Base-by-base conservation (phyloP, 805 yeast species). In the Ogataea minuta region DNA sequence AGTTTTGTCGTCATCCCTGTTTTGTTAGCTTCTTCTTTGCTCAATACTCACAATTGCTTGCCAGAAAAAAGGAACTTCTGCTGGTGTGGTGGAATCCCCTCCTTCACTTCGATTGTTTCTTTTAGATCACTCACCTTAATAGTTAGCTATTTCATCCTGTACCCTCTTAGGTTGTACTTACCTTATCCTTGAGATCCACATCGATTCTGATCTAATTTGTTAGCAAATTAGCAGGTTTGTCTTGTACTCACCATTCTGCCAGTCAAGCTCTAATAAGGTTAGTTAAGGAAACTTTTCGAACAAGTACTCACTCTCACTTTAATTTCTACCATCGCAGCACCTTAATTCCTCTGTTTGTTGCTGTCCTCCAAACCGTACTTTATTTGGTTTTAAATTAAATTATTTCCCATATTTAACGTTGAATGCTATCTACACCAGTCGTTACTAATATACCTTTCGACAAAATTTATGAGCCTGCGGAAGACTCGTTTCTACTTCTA, bases 1-100 rank as follows among this genome's bases (percentile, higher is more conserved):
- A 1, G 93, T 77, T 53, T 77, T 71, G 15, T 83, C 85, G 59
- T 91, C 98, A 51, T 84, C 83, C 63, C 78, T 72, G 12, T 12
- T 12, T 8, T 13, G 37, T 28, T 23, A 32, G 31, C 14, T n/a
- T 5, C 17, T 27, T 12, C 20, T 12, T n/a, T 3, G 15, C 6
- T 5, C 31, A 15, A 19, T 41, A 72, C 84, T 60, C 67, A 77
- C 83, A 91, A 75, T 67, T 91, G 97, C 51, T 87, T 85, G 14
- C 99, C 99, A 40, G 84, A 81, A 64, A 76, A 88, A 54, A 91
- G 82, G 49, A 91, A 77, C 51, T 96, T 77, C 64, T 93, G 99
- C 66, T 91, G 99, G 21, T 85, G 79, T 9, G 98, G 97, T 2
- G 98, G 96, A 40, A 91, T 91, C 2, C 98, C 99, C 61, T 91